Evolutionary conservation across 1,284 basidiomycete genomes (phyloP), one percentile per base, ranked within the genome.

Genomic region (Cryptococcus sp.): DNA sequence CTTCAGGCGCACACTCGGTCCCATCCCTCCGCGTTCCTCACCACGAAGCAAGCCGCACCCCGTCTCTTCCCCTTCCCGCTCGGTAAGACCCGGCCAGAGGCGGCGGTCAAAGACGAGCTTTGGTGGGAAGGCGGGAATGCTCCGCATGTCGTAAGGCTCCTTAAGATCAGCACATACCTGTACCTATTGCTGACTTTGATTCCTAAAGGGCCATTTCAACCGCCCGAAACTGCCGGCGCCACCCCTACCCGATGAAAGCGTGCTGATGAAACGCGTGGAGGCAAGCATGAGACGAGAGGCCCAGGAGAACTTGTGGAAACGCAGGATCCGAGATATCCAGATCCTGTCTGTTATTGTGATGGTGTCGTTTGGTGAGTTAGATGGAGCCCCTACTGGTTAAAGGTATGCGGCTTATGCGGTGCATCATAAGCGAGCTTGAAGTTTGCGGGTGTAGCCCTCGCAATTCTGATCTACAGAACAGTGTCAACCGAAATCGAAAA

Each of bases 91-190:
- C 18, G 58, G n/a, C 66, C 65, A 12, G 68, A 62, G 12, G 69
- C 68, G n/a, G 57, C 60, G 20, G 58, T 71, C 20, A 66, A 60
- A 40, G 68, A 72, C 38, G 70, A 72, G 45, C 57, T 71, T 21
- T 72, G 70, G 70, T 72, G 70, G 70, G 70, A 72, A 51, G 70
- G 70, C 15, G 70, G 70, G 1, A 72, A 69, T 46, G 70, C 70
- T 3, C 70, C 70, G 16, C 70, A 72, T 59, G 70, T 72, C 18
- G 69, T 71, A 52, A 57, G 67, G 64, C 16, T 21, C 13, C 33
- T 20, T 13, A n/a, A 11, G 23, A 2, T 4, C 18, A 11, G 4
- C 42, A n/a, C n/a, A n/a, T n/a, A n/a, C n/a, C n/a, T n/a, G n/a
- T n/a, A n/a, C 21, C 2, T 9, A 4, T 38, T 20, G n/a, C 44